Percentiles rank a stretch among this genome's conserved stretches.
Evolutionary conservation across 129 eudicot species (phyloP).

Genomic region (Cynara cardunculus): DNA sequence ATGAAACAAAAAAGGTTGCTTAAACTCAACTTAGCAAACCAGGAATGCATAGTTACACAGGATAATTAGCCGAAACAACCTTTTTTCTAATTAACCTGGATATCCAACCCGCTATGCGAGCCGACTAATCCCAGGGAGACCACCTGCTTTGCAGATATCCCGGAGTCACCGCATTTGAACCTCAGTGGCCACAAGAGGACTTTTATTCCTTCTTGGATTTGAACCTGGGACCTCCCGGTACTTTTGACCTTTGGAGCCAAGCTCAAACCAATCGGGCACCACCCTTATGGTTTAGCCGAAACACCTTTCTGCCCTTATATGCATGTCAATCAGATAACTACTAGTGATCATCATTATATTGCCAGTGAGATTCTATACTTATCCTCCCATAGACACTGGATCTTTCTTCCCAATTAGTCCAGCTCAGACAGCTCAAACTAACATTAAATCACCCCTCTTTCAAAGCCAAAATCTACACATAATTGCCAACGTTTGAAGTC

Average conservation of each 20-base stretch:
- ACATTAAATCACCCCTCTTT: neutral
- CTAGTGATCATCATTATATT: neutral
- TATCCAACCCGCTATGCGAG: no score
- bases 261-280: no score
- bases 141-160: no score
- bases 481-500: neutral
- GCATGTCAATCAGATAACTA: neutral
- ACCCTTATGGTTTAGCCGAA: no score
- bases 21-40: neutral
- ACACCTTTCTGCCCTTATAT: neutral
- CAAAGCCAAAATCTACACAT: neutral
- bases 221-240: no score
- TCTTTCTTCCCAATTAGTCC: neutral
- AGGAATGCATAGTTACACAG: neutral
- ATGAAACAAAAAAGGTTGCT: neutral
- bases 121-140: no score
- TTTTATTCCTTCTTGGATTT: no score
- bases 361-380: neutral
- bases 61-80: neutral
- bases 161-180: no score
- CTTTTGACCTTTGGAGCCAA: no score
- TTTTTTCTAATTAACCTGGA: no score
- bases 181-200: no score
- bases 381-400: neutral
- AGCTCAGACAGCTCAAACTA: neutral